Conservation (phyloP, 768 basidiomycete species). For the Psilocybe sp. region DNA sequence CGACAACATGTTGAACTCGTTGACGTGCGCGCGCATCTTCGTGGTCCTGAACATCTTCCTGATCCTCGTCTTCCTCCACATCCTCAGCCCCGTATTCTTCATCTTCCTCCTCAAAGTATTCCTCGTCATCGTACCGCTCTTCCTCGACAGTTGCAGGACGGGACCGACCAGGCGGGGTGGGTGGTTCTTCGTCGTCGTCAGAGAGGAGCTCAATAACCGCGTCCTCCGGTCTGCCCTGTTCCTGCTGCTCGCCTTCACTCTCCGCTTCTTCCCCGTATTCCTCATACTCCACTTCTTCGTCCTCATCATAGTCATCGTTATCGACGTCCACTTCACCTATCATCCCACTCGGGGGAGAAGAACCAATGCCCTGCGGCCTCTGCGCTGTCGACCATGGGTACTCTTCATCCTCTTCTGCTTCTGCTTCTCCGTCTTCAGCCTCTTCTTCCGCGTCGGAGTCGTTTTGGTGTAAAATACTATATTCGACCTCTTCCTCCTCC, state of each 20-base stretch:
- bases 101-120: slow-evolving; percentile 17
- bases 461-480: slow-evolving; percentile 18
- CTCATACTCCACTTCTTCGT: slow-evolving; percentile 17
- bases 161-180: no score
- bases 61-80: slow-evolving; percentile 3
- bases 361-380: slow-evolving; percentile 6
- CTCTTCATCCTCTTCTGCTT: slow-evolving; percentile 9
- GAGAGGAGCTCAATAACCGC: not conserved
- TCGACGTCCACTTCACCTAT: slow-evolving; percentile 23
- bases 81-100: slow-evolving; percentile 1
- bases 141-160: no score
- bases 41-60: slow-evolving; percentile 6
- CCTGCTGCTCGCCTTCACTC: slow-evolving; percentile 15
- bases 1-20: not conserved
- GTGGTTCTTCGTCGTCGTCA: no score
- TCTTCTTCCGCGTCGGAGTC: slow-evolving; percentile 23
- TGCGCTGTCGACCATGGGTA: slow-evolving; percentile 13
- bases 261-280: slow-evolving; percentile 15
- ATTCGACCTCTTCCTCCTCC: slow-evolving; percentile 23
- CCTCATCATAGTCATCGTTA: slow-evolving; percentile 22
- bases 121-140: slow-evolving; percentile 6
- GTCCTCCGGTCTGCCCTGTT: slow-evolving; percentile 2
- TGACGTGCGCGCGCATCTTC: slow-evolving; percentile 3
- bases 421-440: slow-evolving; percentile 16
- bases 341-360: slow-evolving; percentile 5